Conservation (phyloP, 83 land plant species). For the Larix sibirica region DNA sequence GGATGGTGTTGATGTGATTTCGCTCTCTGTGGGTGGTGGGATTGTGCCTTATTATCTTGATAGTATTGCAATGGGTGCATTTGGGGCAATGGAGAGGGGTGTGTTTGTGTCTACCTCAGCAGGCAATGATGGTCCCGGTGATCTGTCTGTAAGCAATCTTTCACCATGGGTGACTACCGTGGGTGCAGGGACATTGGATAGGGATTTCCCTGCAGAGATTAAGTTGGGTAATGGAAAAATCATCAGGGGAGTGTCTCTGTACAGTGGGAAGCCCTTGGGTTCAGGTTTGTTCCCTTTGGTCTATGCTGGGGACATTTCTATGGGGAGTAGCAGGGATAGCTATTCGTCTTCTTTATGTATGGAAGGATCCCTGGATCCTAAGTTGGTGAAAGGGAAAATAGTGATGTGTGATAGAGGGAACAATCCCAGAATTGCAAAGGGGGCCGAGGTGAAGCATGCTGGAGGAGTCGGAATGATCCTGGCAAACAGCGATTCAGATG, state of each 20-base stretch:
- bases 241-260: slow-evolving; percentile 22
- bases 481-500: slow-evolving; percentile 16
- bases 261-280: slow-evolving; percentile 16
- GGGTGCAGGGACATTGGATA: slow-evolving; percentile 33
- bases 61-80: slow-evolving; percentile 31
- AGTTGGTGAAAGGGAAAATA: slow-evolving; percentile 22
- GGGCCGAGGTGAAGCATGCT: slow-evolving; percentile 16
- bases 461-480: slow-evolving; percentile 28
- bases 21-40: slow-evolving; percentile 32
- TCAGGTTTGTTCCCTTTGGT: not conserved
- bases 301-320: slow-evolving; percentile 9
- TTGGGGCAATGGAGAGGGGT: slow-evolving; percentile 28
- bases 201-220: slow-evolving; percentile 24
- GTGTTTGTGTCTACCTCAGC: slow-evolving; percentile 30
- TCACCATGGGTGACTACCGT: slow-evolving; percentile 35
- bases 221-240: slow-evolving; percentile 23
- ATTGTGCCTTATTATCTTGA: slow-evolving; percentile 28
- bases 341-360: slow-evolving; percentile 19
- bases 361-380: slow-evolving; percentile 22
- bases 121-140: slow-evolving; percentile 28
- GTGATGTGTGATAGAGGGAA: slow-evolving; percentile 27
- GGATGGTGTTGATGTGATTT: slow-evolving; percentile 27
- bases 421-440: slow-evolving; percentile 19
- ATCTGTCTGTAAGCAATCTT: slow-evolving; percentile 24
- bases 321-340: slow-evolving; percentile 15